phyloP scores from a whole-genome alignment of 495 filamentous ascomycete species.

The Penicillium pancosmium region DNA sequence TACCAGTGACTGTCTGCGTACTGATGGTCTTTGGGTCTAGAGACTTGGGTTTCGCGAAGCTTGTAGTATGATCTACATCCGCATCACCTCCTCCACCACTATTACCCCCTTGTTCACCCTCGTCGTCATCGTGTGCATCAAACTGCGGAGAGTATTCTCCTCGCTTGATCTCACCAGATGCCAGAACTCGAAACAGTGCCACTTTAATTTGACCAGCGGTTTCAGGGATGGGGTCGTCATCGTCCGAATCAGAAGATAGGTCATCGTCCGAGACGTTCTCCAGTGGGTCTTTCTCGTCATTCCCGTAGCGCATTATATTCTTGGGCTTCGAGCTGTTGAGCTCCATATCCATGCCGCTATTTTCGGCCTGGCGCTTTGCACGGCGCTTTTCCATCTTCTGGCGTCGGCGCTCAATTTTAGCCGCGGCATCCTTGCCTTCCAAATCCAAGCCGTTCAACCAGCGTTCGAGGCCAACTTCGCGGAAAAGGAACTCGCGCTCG shows the following conservation, averaged over 20 bases:
- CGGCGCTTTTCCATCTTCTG: constrained; percentile 88
- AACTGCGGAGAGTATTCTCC: constrained; percentile 98
- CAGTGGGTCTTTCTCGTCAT: constrained; percentile 70
- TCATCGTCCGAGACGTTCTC: constrained; percentile 72
- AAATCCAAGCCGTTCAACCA: constrained; percentile 96
- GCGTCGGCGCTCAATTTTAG: constrained; percentile 82
- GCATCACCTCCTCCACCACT: constrained; percentile 50
- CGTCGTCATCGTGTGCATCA: constrained; percentile 93
- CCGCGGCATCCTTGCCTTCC: constrained; percentile 82
- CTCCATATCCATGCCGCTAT: constrained; percentile 55
- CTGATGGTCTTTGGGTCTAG: constrained; percentile 97
- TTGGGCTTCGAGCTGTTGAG: constrained; percentile 50
- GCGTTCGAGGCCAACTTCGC: constrained; percentile 92
- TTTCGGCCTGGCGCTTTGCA: constrained; percentile 61
- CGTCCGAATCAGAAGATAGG: constrained; percentile 72
- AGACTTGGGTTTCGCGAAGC: constrained; percentile 96
- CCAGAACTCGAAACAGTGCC: constrained; percentile 91
- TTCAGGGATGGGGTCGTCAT: constrained; percentile 86
- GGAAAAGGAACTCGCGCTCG: constrained; percentile 96
- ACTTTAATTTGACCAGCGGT: constrained; percentile 98
- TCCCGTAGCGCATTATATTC: constrained; percentile 74
- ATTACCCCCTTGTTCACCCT: constrained; percentile 48
- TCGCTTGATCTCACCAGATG: constrained; percentile 94
- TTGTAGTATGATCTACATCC: constrained; percentile 95
- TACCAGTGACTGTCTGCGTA: constrained; percentile 97